Evolutionary conservation across 768 basidiomycete species (phyloP).

Genomic region (Termitomyces sp.): DNA sequence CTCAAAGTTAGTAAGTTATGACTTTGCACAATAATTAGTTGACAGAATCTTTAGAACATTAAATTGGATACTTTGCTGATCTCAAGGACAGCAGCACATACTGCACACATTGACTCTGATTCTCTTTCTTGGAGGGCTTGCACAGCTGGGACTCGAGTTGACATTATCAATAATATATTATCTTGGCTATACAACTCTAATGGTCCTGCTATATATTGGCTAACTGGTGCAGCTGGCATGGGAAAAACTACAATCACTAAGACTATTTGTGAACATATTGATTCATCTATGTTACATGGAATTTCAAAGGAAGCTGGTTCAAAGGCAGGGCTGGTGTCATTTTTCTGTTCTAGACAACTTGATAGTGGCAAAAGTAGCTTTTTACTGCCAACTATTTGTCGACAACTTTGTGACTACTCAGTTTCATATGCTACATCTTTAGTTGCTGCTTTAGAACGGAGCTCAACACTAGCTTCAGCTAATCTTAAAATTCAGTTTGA

Average conservation of each 20-base stretch:
- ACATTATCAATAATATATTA: neutral
- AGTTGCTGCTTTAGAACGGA: neutral
- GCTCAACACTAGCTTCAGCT: neutral
- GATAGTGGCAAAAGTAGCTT: neutral
- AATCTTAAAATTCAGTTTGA: neutral
- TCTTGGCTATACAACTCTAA: neutral
- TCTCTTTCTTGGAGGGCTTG: neutral
- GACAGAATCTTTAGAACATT: neutral
- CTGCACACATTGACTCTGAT: neutral
- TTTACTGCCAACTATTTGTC: neutral
- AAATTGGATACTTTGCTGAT: neutral
- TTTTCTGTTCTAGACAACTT: neutral
- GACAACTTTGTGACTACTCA: neutral
- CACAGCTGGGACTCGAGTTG: neutral
- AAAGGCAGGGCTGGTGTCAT: neutral
- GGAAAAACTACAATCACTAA: neutral
- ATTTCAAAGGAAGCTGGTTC: neutral
- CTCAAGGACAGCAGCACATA: neutral
- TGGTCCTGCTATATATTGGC: neutral
- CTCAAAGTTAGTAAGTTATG: neutral
- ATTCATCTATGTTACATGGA: neutral
- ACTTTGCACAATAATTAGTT: neutral
- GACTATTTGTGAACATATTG: neutral
- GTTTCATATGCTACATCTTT: neutral
- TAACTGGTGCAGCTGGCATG: neutral